Evolutionary conservation across 495 filamentous ascomycete species (phyloP), one percentile per base, ranked within the genome.

Genomic region (Choiromyces venosus): DNA sequence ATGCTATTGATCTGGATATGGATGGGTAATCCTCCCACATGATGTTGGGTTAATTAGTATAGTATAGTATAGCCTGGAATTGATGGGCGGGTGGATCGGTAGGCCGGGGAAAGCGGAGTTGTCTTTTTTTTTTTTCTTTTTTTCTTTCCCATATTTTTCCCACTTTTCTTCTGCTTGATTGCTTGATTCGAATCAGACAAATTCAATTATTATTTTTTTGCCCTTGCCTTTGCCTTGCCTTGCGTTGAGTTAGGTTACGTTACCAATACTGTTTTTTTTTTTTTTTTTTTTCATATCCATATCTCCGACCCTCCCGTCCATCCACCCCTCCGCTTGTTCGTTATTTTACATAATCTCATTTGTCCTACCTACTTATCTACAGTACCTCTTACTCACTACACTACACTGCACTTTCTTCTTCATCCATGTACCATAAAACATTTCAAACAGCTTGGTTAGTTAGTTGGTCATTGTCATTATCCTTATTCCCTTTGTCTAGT

Each of bases 1-100:
- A 97, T 81, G 93, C 91, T 29, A 96, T 96, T 81, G 90, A 95
- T 79, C 85, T 97, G 73, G 92, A 96, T 82, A 81, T 81, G 80
- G 80, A 81, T 65, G 69, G 74, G 42, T 76, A 80, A 73, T n/a
- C 38, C 46, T 52, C 56, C 37, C 38, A 65, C 29, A 5, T 29
- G 61, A 39, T 36, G 56, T 16, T 36, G 66, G 12, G 69, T 64
- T 67, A 21, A 52, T 76, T 52, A 35, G 71, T 37, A 56, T 74
- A 16, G 72, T 73, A 42, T 39, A 21, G 37, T 66, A 70, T 56
- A n/a, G n/a, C n/a, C 16, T 56, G 65, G 65, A 33, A 14, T 25
- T 37, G 65, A 37, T 37, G 65, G n/a, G 36, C 14, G 21, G n/a
- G n/a, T n/a, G n/a, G n/a, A n/a, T n/a, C n/a, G n/a, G n/a, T n/a